Evolutionary conservation across 106 monocot genomes (phyloP), one percentile per base, ranked within the genome.

Genomic region (Narthecium ossifragum): DNA sequence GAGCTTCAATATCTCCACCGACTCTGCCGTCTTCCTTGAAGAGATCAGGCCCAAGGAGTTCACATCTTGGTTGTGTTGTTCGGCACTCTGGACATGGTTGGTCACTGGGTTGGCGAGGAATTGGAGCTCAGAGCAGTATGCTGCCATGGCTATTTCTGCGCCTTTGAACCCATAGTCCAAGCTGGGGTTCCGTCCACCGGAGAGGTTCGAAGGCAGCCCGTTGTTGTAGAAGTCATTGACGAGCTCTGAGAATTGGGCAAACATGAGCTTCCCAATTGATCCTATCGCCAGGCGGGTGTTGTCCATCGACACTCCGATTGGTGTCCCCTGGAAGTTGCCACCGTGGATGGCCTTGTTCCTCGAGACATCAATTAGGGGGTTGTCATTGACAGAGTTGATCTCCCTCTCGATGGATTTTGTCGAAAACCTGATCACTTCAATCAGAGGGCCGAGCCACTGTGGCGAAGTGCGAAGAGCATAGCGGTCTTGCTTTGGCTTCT

Each of bases 41-140:
- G 98, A 98, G 68, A 98, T 98, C 25, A 98, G 67, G 0, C 98
- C 98, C 36, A 98, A 65, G 0, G 98, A 98, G 83, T 98, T 98
- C 28, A 98, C 98, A 54, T 98, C 98, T 55, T 99, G 98, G 74
- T 99, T 99, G 74, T 99, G 98, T 46, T 99, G 98, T 72, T 99
- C 98, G 1, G 98, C 98, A 64, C 91, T 91, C 69, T 99, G 88
- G 30, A 99, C 98, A 31, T 99, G 98, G 82, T 81, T 99, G 58
- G 98, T 92, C 18, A 99, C 98, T 20, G 98, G 98, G 55, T 99
- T 99, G 1, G 61, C 98, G 0, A 99, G 76, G 74, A 75, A 91
- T 60, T 99, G 98, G 34, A 99, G 81, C 77, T 99, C 98, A 0
- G 98, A 99, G 70, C 87, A 91, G 75, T 99, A 99, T n/a, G 91